phyloP scores from a whole-genome alignment of 345 rosid genomes.

The Pistacia vera region DNA sequence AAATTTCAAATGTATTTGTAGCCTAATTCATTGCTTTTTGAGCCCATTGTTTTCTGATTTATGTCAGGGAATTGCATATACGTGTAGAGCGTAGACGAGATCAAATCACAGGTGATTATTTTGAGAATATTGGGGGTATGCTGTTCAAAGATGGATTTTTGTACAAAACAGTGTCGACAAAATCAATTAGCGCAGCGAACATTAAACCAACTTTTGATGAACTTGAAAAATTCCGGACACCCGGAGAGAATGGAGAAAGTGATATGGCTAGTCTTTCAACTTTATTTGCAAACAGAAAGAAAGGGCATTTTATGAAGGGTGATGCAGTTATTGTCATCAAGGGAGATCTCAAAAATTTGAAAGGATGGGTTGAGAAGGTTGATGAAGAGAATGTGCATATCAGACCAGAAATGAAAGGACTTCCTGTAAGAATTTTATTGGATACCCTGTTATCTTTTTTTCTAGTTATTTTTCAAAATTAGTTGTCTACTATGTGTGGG shows the following conservation, averaged over 20 bases:
- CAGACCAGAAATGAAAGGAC: slow-evolving; percentile 87
- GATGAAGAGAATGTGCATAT: slow-evolving; percentile 94
- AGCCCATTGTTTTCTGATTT: slow-evolving; percentile 3
- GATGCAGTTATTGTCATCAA: slow-evolving; percentile 93
- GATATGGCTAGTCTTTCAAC: slow-evolving; percentile 82
- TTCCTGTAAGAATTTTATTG: slow-evolving; percentile 67
- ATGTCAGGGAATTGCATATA: slow-evolving; percentile 78
- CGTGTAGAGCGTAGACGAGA: slow-evolving; percentile 94
- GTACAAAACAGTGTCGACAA: slow-evolving; percentile 81
- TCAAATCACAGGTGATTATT: slow-evolving; percentile 86
- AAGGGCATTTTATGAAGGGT: slow-evolving; percentile 98
- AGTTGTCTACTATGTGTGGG: background rate
- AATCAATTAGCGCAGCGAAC: slow-evolving; percentile 73
- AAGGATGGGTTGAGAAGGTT: slow-evolving; percentile 99
- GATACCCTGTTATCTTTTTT: slow-evolving; percentile 1
- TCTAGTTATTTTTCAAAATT: background rate
- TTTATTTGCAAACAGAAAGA: slow-evolving; percentile 88
- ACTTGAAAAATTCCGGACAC: slow-evolving; percentile 84
- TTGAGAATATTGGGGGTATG: slow-evolving; percentile 82
- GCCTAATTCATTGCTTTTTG: slow-evolving; percentile 10
- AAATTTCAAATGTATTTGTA: background rate
- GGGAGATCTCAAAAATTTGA: slow-evolving; percentile 90
- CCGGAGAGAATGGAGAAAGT: slow-evolving; percentile 77
- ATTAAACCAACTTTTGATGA: slow-evolving; percentile 95
- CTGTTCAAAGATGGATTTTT: slow-evolving; percentile 88